Base-by-base conservation (phyloP, 108 stramenopile genomes). In the Cyclotella cryptica region DNA sequence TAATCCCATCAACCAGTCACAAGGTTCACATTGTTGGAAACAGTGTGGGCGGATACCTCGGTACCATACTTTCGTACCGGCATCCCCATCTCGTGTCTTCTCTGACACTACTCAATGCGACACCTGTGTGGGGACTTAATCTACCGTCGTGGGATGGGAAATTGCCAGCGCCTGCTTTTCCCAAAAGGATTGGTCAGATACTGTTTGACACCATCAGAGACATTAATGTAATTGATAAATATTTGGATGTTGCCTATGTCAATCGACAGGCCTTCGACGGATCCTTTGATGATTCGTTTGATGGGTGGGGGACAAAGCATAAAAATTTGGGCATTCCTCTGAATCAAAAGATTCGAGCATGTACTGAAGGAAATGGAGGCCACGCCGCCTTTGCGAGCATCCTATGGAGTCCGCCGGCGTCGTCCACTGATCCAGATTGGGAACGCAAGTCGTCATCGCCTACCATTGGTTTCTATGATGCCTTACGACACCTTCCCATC, bases 121-220 rank as follows among this genome's bases (percentile, higher is more conserved):
- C 94, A n/a, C 94, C 94, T 0, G 88, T 95, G 3, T 95, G 94
- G 94, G 94, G 94, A 35, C 71, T 90, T 13, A 95, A 95, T 64
- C 63, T 92, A n/a, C 89, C 89, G 9, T 89, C 86, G 11, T 93
- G 93, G 93, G 78, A 77, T 43, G 93, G 93, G 0, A 63, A 63
- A 67, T 45, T 93, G 21, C 93, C 90, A 17, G 81, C 93, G 9
- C 93, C 93, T 6, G 18, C 66, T 0, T 21, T 93, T 14, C 90
- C 93, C 0, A 74, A 71, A 69, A 70, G 46, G 6, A 81, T 93
- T 51, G 93, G 93, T 42, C 64, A 90, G 29, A 79, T 45, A 58
- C 59, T 91, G 66, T 93, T 93, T 74, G 89, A 93, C 78, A 64
- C 67, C 28, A 91, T 93, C 47, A 61, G 92, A 46, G 82, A 93